Evolutionary conservation across 2,329 filamentous ascomycete genomes (phyloP), one percentile per base, ranked within the genome.

Genomic region (Fusarium piperis): DNA sequence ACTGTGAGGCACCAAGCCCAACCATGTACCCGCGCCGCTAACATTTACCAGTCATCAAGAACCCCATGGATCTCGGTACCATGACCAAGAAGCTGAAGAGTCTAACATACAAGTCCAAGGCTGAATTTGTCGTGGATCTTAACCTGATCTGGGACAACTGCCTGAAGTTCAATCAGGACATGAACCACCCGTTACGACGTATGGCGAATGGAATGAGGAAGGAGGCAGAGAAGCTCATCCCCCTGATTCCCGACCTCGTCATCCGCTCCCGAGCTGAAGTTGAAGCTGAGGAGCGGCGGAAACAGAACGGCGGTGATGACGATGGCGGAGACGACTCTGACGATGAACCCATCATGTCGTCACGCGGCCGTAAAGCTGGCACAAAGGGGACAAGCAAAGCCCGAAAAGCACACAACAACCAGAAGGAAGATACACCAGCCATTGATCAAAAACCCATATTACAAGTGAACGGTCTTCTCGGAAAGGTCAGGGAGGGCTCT

Each of bases 81-180:
- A 98, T 99, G 94, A 97, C 97, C 69, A 99, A 99, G 85, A 99
- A 98, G 84, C 89, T 99, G 61, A 95, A 95, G 79, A 87, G 88
- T 11, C 83, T 94, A 36, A 87, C 88, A 38, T 96, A 94, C 83
- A 95, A 94, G 79, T 95, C 93, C 52, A 99, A 99, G 83, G 90
- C 93, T 68, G 96, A 99, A 26, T 99, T 99, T 73, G 94, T 98
- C 28, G 89, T 93, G 33, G 96, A 99, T 79, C 86, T 99, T 11
- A 95, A 97, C 79, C 85, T 98, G 57, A 98, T 99, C 59, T 99
- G 96, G 96, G 90, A 94, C 63, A 99, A 99, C 78, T 99, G 96
- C 80, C 86, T 99, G 62, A 94, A 93, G 77, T 99, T 98, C 82
- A 99, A 99, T 80, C 93, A 94, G 72, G 94, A 97, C 70, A 92